Evolutionary conservation across 108 stramenopile genomes (phyloP).

Genomic region (Skeletonema tropicum): DNA sequence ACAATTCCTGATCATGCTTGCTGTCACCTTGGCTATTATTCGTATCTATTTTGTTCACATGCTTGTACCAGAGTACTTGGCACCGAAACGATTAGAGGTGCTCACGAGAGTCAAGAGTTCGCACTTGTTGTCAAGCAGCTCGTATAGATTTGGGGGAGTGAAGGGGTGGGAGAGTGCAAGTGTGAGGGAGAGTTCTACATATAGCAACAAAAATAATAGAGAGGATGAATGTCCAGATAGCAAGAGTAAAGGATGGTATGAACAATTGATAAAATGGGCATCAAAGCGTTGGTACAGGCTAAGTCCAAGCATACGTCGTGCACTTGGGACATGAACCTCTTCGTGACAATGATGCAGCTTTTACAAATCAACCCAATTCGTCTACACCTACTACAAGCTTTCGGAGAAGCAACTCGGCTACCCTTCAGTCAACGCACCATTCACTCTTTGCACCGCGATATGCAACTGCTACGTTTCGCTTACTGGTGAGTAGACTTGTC

Average conservation of each 20-base stretch:
- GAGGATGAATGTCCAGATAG: constrained; percentile 4
- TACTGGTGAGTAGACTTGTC: constrained; percentile 42
- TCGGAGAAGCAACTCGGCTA: constrained; percentile 18
- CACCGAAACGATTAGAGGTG: constrained; percentile 60
- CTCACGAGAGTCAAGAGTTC: constrained; percentile 75
- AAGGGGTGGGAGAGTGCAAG: constrained; percentile 14
- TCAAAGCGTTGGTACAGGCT: constrained; percentile 44
- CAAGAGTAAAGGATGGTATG: constrained; percentile 19
- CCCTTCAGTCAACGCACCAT: constrained; percentile 22
- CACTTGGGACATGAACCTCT: constrained; percentile 48
- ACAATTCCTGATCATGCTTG: constrained; percentile 49
- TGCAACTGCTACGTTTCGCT: constrained; percentile 83
- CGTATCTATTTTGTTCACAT: constrained; percentile 67
- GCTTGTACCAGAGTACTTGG: constrained; percentile 63
- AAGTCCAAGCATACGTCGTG: constrained; percentile 38
- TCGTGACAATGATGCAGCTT: constrained; percentile 26
- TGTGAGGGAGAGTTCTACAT: neutral
- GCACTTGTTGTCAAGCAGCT: constrained; percentile 67
- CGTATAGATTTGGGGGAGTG: constrained; percentile 51
- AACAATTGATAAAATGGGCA: constrained; percentile 21
- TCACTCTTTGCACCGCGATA: constrained; percentile 76
- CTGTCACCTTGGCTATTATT: constrained; percentile 60
- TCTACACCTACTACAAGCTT: constrained; percentile 9
- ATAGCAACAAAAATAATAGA: constrained; percentile 11
- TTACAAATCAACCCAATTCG: constrained; percentile 2